Base-by-base conservation (phyloP, 2,329 filamentous ascomycete genomes). In the Rhynchosporium secalis region DNA sequence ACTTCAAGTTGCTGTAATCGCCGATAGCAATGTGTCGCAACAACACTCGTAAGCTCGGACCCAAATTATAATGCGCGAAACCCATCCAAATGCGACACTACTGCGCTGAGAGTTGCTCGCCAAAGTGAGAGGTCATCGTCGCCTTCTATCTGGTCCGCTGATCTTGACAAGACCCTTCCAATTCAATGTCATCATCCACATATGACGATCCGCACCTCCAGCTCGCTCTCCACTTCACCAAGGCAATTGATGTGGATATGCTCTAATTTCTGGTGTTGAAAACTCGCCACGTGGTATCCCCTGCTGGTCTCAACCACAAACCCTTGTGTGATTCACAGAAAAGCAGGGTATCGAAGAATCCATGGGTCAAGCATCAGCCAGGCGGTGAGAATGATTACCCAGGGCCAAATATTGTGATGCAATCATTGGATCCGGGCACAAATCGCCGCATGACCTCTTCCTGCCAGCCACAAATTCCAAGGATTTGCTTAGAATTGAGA, bases 271-370 rank as follows among this genome's bases (percentile, higher is more conserved):
- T 54, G 33, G 51, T 54, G 51, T 54, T 54, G 38, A 36, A 40
- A 36, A 41, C 38, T 6, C 51, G 40, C 36, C 51, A 54, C 51
- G 51, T 54, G 51, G 51, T 54, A 6, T 54, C 20, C 51, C 51
- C 36, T 54, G 51, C 8, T 20, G 7, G 3, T 41, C 20, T 26
- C 36, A 28, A 8, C 10, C 51, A 33, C 49, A 33, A 13, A 10
- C 33, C 51, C 36, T 40, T 28, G 49, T 20, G 10, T 7, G 7
- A 26, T 12, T 28, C 51, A 49, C 29, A 54, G 38, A 41, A 26
- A 20, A 31, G n/a, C 33, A 41, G 51, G 51, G 51, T 33, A 54
- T 28, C 9, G n/a, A 54, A 40, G 51, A 54, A 1, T 20, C 28
- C 51, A 54, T 4, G 51, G 51, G 36, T 52, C 5, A 52, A 20